Base-by-base conservation (phyloP, 306 rosid species). In the Rosa rugosa region DNA sequence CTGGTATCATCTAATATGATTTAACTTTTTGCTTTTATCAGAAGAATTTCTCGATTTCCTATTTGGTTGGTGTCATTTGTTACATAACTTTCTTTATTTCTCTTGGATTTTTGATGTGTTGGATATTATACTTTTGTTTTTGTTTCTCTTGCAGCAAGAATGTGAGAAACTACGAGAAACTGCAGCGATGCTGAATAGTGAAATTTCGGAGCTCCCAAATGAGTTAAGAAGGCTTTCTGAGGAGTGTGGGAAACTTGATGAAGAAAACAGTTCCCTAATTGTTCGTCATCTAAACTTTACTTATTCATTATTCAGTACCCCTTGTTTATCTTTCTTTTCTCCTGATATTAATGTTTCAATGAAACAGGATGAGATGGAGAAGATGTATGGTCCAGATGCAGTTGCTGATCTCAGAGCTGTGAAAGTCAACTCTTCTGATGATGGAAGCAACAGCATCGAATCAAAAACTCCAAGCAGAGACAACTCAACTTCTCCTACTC, bases 121-220 rank as follows among this genome's bases (percentile, higher is more conserved):
- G 34, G 49, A 14, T 63, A 16, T 59, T 27, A 62, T 73, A 59
- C 17, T 56, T 4, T 64, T 45, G 72, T 50, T 17, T 72, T 23
- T 69, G 38, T 45, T 10, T 76, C 46, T 51, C 71, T 71, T 80
- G 49, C 84, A 88, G 92, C 73, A 75, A 69, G 80, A 90, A 81
- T 62, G 45, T 41, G 79, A 80, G 45, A 69, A 73, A 72, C 79
- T 83, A 23, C 60, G 6, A 23, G 76, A 63, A 41, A n/a, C 2
- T 0, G 50, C 75, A 51, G 56, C 51, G 11, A 36, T 1, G 57
- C 87, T 90, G 49, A 64, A 6, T 16, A 44, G 0, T 0, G 65
- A 88, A 51, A 44, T 41, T 47, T 49, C 75, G 6, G 25, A 16
- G 46, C 85, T 83, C 65, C 78, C 17, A 71, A 17, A 78, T 4